Conservation (phyloP, 495 filamentous ascomycete genomes). For the Aspergillus kassunensis region DNA sequence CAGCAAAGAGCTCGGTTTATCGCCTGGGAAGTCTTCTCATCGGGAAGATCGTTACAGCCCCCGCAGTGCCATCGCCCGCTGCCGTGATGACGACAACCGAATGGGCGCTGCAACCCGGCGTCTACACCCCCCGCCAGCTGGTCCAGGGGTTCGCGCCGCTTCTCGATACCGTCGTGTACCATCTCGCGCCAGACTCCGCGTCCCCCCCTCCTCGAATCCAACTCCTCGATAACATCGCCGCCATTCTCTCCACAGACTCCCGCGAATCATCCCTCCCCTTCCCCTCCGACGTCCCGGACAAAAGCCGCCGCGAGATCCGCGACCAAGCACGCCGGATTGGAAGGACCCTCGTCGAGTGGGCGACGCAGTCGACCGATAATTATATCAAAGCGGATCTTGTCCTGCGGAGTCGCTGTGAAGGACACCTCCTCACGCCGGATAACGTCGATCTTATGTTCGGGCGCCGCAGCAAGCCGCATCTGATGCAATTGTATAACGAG, state of each 20-base stretch:
- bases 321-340: conserved; percentile 27
- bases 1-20: neutral
- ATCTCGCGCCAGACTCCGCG: conserved; percentile 21
- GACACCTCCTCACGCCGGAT: conserved; percentile 23
- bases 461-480: conserved; percentile 18
- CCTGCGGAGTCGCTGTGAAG: conserved; percentile 32
- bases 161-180: conserved; percentile 24
- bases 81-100: neutral
- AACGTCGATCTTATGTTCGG: conserved; percentile 30
- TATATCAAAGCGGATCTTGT: conserved; percentile 3
- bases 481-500: conserved; percentile 36
- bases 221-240: conserved; percentile 27
- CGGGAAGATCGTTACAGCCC: neutral
- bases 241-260: conserved; percentile 23
- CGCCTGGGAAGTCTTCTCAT: neutral
- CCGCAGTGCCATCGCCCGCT: neutral
- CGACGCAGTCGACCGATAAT: conserved; percentile 12
- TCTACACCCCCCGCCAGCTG: conserved; percentile 29
- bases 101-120: conserved; percentile 11
- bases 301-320: conserved; percentile 23
- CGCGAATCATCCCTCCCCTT: conserved; percentile 27
- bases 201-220: conserved; percentile 11
- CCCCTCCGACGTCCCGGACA: conserved; percentile 13
- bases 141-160: conserved; percentile 26
- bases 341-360: conserved; percentile 23